Conservation (phyloP, 2,329 filamentous ascomycete species). For the Calonectria fujianensis region DNA sequence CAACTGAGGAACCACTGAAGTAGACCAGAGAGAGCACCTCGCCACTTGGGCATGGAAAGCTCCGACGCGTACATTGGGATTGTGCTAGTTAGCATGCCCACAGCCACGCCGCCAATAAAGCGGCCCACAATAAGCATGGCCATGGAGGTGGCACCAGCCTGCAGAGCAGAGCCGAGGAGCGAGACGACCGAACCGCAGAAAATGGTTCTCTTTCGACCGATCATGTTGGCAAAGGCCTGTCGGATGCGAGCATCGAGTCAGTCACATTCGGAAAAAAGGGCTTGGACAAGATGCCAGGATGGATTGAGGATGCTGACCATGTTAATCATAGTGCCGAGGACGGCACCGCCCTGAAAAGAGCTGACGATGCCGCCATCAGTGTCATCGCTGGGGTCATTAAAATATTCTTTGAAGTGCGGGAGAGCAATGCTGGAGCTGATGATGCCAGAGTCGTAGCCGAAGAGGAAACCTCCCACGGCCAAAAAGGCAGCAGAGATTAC, state of each 20-base stretch:
- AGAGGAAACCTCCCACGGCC: slow-evolving; percentile 55
- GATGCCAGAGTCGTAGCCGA: slow-evolving; percentile 70
- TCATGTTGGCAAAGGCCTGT: slow-evolving; percentile 54
- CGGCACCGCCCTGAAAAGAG: slow-evolving; percentile 55
- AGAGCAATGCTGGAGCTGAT: slow-evolving; percentile 60
- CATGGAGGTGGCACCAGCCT: slow-evolving; percentile 57
- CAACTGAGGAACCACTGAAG: slow-evolving; percentile 67
- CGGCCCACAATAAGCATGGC: slow-evolving; percentile 69
- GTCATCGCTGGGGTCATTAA: slow-evolving; percentile 60
- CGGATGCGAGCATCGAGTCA: background rate
- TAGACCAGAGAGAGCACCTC: slow-evolving; percentile 63
- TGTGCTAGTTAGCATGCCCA: slow-evolving; percentile 68
- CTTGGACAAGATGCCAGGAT: background rate
- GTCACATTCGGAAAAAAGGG: background rate
- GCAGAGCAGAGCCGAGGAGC: slow-evolving; percentile 56
- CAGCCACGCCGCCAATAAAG: slow-evolving; percentile 68
- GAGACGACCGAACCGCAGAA: slow-evolving; percentile 57
- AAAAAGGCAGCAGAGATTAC: slow-evolving; percentile 53
- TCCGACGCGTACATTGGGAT: slow-evolving; percentile 69
- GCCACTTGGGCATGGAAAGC: slow-evolving; percentile 61
- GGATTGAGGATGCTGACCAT: slow-evolving; percentile 45
- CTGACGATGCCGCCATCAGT: slow-evolving; percentile 53
- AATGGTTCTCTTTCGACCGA: slow-evolving; percentile 57
- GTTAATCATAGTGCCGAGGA: slow-evolving; percentile 54
- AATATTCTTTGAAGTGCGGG: slow-evolving; percentile 62